Evolutionary conservation across 2,329 filamentous ascomycete genomes (phyloP), one percentile per base, ranked within the genome.

Genomic region (Exserohilum rostratum): DNA sequence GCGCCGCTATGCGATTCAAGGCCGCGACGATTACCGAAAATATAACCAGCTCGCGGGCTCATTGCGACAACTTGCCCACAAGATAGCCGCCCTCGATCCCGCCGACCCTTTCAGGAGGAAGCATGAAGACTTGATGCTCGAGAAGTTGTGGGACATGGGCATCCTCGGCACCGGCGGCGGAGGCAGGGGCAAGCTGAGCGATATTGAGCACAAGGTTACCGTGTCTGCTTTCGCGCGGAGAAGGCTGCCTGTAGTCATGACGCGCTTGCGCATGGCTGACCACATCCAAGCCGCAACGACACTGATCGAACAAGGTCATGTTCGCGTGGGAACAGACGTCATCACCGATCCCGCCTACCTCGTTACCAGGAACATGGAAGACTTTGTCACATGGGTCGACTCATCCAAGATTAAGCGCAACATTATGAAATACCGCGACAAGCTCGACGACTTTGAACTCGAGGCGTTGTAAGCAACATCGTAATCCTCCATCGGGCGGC

Each of bases 371-470:
- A 90, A 87, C 57, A 91, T 96, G 84, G 93, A 98, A 78, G 93
- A 98, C 78, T 96, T 96, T 74, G 90, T 98, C 15, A 97, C 93
- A 0, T 98, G 93, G 93, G 89, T 93, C 9, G 90, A 96, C 68
- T 91, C 91, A 56, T 96, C 91, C 77, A 97, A 97, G 89, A 93
- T 98, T 76, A 96, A 96, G 88, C 85, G 90, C 72, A 95, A 92
- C 73, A 96, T 97, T 61, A 88, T 96, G 85, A 91, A 90, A 78
- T 98, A 97, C 75, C 87, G 91, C 67, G 92, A 97, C 77, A 91
- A 96, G 81, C 78, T 97, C 77, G 93, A 98, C 78, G 93, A 98
- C 78, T 98, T 96, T 71, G 93, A 98, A 79, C 79, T 97, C 44
- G 72, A 73, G 38, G 64, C 68, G 17, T 47, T 73, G 37, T 75